phyloP scores from a whole-genome alignment of 371 early-diverging fungal species.

The Rhizopus stolonifer region DNA sequence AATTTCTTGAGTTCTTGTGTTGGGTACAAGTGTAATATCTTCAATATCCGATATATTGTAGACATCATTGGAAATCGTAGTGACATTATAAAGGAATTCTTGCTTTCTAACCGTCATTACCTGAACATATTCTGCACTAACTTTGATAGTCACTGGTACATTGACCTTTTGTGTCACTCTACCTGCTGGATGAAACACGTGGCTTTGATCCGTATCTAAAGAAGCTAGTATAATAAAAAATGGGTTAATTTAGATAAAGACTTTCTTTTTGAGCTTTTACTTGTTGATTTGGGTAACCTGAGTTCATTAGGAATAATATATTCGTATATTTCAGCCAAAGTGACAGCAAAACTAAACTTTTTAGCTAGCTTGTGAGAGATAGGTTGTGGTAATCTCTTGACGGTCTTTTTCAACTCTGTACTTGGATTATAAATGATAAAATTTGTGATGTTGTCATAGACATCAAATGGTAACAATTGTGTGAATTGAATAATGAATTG shows the following conservation, averaged over 20 bases:
- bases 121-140: conserved; percentile 81
- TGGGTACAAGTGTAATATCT: conserved; percentile 61
- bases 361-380: conserved; percentile 63
- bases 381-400: conserved; percentile 59
- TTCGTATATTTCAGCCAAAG: conserved; percentile 70
- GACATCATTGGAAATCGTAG: conserved; percentile 81
- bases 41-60: conserved; percentile 84
- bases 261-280: conserved; percentile 27
- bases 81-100: conserved; percentile 69
- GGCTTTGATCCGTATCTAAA: conserved; percentile 67
- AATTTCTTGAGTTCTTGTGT: conserved; percentile 52
- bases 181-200: conserved; percentile 65
- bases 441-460: conserved; percentile 50
- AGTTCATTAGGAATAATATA: conserved; percentile 70
- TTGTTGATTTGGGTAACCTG: conserved; percentile 75
- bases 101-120: conserved; percentile 69
- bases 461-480: conserved; percentile 70
- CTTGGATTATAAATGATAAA: conserved; percentile 81
- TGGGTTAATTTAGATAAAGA: background rate
- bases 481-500: conserved; percentile 76
- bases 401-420: conserved; percentile 71
- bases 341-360: conserved; percentile 63
- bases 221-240: conserved; percentile 44
- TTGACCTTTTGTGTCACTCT: conserved; percentile 62
- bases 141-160: conserved; percentile 79